Conservation (phyloP, 176 grass and related monocot genomes). For the Oropetium thomaeum region DNA sequence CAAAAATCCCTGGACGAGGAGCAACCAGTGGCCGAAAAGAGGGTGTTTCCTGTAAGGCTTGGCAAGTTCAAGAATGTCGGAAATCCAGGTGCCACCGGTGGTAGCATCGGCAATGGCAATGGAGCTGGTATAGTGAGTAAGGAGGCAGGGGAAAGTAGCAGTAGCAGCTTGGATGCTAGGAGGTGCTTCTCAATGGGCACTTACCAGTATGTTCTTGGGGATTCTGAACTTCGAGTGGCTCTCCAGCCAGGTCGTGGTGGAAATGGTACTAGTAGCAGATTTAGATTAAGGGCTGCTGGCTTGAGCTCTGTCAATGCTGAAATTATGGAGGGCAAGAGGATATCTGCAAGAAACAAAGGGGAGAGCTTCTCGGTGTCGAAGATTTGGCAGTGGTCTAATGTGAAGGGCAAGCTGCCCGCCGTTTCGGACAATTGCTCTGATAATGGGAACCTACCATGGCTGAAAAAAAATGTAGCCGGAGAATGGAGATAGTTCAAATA, state of each 20-base stretch:
- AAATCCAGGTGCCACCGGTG: constrained; percentile 11
- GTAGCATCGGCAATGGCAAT: background rate
- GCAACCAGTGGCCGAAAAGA: constrained; percentile 27
- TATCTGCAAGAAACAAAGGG: constrained; percentile 46
- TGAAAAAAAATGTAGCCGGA: constrained; percentile 24
- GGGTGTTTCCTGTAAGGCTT: constrained; percentile 57
- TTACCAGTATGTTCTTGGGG: constrained; percentile 68
- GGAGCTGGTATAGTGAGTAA: constrained; percentile 10
- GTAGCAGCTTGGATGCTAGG: constrained; percentile 68
- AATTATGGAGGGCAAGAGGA: constrained; percentile 45
- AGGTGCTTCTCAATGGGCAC: constrained; percentile 73
- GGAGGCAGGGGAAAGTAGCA: constrained; percentile 59
- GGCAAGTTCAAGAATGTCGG: constrained; percentile 60
- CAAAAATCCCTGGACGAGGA: constrained; percentile 23
- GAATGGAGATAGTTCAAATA: constrained; percentile 24
- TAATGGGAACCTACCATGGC: constrained; percentile 36
- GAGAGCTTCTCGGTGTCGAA: constrained; percentile 74
- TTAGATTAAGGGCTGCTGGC: constrained; percentile 31
- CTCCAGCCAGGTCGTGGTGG: background rate
- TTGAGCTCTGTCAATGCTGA: constrained; percentile 24
- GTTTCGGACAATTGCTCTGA: constrained; percentile 33
- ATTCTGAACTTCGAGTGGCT: constrained; percentile 56
- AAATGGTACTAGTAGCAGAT: constrained; percentile 31
- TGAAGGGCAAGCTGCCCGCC: constrained; percentile 38
- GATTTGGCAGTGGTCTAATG: constrained; percentile 63